Evolutionary conservation across 176 grass and related monocot genomes (phyloP), one percentile per base, ranked within the genome.

Genomic region (Aegilops longissima): DNA sequence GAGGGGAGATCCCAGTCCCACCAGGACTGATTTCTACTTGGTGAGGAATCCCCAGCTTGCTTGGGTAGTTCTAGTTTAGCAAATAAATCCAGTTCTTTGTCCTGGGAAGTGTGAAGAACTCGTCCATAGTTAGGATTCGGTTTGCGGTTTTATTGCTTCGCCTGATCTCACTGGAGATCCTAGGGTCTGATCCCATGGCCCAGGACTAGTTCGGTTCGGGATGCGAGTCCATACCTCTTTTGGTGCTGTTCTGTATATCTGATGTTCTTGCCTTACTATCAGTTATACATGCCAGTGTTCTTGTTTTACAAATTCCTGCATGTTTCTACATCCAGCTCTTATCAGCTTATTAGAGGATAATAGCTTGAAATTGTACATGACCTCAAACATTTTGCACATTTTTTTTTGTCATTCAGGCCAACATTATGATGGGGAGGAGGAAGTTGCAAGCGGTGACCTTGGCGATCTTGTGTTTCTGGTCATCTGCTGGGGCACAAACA

Each of bases 321-420:
- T 59, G 3, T 59, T 59, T 59, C 18, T 59, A 4, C 18, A 21
- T 58, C 54, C 18, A 58, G 17, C 54, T 21, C 21, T 61, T 31
- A 16, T 24, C 31, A 61, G 23, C 24, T 44, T 44, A 17, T 44
- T 58, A 58, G 54, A 47, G 11, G 23, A 31, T 42, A 70, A 6
- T 31, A 59, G 23, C 47, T 80, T 70, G 47, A 14, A 68, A 54
- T 42, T 39, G 31, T 16, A 18, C 34, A 63, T 88, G 27, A 0
- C 36, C 89, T 87, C 51, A 73, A 90, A 87, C 31, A 71, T 54
- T 82, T 31, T 61, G 45, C 42, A 77, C 62, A 4, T 64, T 85
- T 73, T 85, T 73, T 81, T 39, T 24, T 77, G 66, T 76, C 45
- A 81, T 65, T 86, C 93, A 95, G 93, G 88, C 86, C 74, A 91